Evolutionary conservation across 371 early-diverging fungal species (phyloP).

Genomic region (Rhizomucor pusillus): DNA sequence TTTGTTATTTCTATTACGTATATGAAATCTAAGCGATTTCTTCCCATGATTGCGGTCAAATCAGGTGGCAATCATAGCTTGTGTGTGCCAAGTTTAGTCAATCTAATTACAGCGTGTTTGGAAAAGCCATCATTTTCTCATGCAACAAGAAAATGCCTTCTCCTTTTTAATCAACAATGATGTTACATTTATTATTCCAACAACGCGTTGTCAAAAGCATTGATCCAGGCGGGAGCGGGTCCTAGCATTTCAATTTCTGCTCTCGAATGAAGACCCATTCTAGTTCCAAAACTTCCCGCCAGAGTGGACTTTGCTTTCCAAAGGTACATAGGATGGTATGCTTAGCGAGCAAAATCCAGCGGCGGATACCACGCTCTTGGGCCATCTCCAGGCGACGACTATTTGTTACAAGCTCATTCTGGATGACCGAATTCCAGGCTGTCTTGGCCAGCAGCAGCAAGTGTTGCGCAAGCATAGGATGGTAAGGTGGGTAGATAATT

Average conservation of each 20-base stretch:
- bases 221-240: too few relatives aligned
- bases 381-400: slow-evolving; percentile 25
- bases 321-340: slow-evolving; percentile 28
- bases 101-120: too few relatives aligned
- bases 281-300: slow-evolving; percentile 42
- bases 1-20: too few relatives aligned
- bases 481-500: slow-evolving; percentile 67
- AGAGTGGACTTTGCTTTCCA: slow-evolving; percentile 38
- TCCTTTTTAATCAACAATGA: too few relatives aligned
- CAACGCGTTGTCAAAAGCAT: too few relatives aligned
- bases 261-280: slow-evolving; percentile 49
- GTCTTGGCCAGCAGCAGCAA: slow-evolving; percentile 62
- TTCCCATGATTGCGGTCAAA: too few relatives aligned
- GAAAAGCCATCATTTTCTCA: too few relatives aligned
- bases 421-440: slow-evolving; percentile 58
- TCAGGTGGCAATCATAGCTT: too few relatives aligned
- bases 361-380: slow-evolving; percentile 35
- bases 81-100: too few relatives aligned
- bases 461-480: slow-evolving; percentile 71
- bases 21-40: too few relatives aligned
- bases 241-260: slow-evolving; percentile 28
- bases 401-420: slow-evolving; percentile 23
- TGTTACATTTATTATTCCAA: too few relatives aligned
- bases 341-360: slow-evolving; percentile 43
- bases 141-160: too few relatives aligned